Conservation (phyloP, 257 asterid species). For the Solanum clarkiae region DNA sequence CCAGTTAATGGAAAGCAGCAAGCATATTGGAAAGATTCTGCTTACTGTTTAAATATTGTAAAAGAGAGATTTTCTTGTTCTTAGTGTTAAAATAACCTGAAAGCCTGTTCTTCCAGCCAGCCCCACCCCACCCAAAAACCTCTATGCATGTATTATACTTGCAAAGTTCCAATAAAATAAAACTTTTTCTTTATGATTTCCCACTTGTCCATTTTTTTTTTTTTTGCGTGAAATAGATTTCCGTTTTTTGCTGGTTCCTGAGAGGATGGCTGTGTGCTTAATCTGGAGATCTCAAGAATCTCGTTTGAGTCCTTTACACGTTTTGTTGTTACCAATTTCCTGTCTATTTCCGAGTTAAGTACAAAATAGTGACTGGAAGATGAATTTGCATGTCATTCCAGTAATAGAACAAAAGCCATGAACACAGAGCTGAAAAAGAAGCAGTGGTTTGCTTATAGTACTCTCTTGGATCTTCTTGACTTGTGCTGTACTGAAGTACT, state of each 20-base stretch:
- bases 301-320: not conserved
- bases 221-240: not conserved
- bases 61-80: not conserved
- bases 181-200: not conserved
- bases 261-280: not conserved
- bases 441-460: not conserved
- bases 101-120: not conserved
- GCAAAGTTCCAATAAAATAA: not conserved
- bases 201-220: not conserved
- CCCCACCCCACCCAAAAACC: not conserved
- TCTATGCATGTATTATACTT: not conserved
- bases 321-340: not conserved
- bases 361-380: not conserved
- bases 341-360: not conserved
- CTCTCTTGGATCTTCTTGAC: not conserved
- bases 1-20: conserved; percentile 77
- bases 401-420: not conserved
- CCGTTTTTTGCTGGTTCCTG: not conserved
- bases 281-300: not conserved
- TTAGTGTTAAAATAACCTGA: not conserved
- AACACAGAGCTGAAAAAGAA: not conserved
- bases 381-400: not conserved
- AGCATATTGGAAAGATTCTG: conserved; percentile 78
- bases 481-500: not conserved
- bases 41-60: conserved; percentile 22